phyloP scores from a whole-genome alignment of 345 rosid species.

The Zanthoxylum bungeanum region DNA sequence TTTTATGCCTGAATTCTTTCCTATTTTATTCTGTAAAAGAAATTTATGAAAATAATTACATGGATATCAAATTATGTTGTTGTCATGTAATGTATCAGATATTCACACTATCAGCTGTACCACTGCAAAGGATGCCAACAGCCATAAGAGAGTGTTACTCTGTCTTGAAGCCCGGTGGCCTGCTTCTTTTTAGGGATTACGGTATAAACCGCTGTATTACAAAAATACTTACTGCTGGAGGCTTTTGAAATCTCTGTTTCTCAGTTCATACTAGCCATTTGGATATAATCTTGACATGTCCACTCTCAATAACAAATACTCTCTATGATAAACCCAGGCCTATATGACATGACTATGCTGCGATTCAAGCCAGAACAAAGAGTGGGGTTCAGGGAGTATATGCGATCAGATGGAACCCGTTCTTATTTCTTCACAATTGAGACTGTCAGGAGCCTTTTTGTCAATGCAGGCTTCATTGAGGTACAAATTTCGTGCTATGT shows the following conservation, averaged over 20 bases:
- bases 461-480: constrained; percentile 70
- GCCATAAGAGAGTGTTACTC: constrained; percentile 60
- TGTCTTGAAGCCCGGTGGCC: constrained; percentile 78
- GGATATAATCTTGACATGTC: not conserved
- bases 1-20: no score
- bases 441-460: constrained; percentile 53
- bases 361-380: constrained; percentile 67
- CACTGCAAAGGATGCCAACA: constrained; percentile 56
- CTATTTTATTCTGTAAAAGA: not conserved
- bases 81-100: constrained; percentile 41
- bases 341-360: constrained; percentile 93
- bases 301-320: constrained; percentile 12
- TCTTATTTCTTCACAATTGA: constrained; percentile 85
- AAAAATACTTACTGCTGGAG: not conserved
- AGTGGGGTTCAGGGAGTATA: constrained; percentile 75
- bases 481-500: constrained; percentile 28
- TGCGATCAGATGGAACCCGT: constrained; percentile 76
- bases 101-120: constrained; percentile 87
- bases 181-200: constrained; percentile 80
- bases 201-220: constrained; percentile 40
- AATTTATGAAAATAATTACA: no score
- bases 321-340: constrained; percentile 47
- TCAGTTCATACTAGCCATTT: no score
- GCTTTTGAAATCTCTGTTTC: not conserved
- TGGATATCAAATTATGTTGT: constrained; percentile 4